Percentiles rank a stretch among this genome's conserved stretches.
Conservation (phyloP, 805 yeast genomes). For the Maudiozyma turicensis region DNA sequence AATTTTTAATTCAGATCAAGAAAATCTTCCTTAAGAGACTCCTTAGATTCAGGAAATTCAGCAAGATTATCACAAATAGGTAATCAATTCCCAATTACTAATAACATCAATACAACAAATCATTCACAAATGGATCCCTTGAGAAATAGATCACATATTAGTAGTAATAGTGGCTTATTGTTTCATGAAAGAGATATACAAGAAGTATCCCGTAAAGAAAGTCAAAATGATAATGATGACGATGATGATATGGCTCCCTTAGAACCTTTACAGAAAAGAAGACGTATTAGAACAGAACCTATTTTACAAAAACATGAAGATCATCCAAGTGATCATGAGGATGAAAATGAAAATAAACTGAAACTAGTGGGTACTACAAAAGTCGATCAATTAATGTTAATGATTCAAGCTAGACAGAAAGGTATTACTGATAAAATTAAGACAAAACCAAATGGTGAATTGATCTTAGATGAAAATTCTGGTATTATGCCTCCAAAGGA, state of each 20-base stretch:
- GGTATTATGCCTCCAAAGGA: constrained; percentile 48
- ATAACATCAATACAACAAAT: too few species aligned
- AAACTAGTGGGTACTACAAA: constrained; percentile 78
- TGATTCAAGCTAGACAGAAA: constrained; percentile 79
- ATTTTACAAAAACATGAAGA: background rate
- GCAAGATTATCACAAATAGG: background rate
- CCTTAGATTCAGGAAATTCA: background rate
- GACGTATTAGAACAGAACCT: background rate
- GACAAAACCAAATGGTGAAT: constrained; percentile 61
- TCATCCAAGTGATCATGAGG: constrained; percentile 24
- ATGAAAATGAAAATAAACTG: constrained; percentile 46
- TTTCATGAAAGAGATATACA: background rate
- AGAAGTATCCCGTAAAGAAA: background rate
- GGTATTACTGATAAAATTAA: constrained; percentile 57
- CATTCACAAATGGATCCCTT: background rate
- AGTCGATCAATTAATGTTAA: constrained; percentile 84
- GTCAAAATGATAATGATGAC: background rate
- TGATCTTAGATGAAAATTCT: constrained; percentile 40
- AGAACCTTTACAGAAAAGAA: background rate
- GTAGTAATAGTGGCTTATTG: too few species aligned
- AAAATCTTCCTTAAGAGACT: constrained; percentile 21
- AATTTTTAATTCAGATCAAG: constrained; percentile 26
- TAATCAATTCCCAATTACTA: background rate
- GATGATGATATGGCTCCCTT: background rate
- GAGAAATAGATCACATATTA: background rate